Evolutionary conservation across 202 grass and related monocot species (phyloP), one percentile per base, ranked within the genome.

Genomic region (Hordeum pubiflorum): DNA sequence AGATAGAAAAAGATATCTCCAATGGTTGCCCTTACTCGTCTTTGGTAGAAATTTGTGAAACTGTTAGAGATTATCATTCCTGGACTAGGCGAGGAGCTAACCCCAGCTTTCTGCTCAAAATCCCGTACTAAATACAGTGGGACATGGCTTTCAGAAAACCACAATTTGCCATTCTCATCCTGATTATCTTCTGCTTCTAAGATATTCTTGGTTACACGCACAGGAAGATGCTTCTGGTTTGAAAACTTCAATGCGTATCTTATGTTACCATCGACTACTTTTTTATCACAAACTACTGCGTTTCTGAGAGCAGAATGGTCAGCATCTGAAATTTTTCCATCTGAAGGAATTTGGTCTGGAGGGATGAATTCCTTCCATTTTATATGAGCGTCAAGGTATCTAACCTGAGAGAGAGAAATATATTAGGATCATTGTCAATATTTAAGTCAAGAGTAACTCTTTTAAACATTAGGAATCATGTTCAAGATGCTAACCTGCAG

Each of bases 61-160:
- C 58, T 78, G 77, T 65, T 88, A 61, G 79, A 74, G 38, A 27
- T 34, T 77, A 36, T 79, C 40, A 76, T 72, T 50, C 54, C 74
- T 78, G 63, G 65, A 86, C 63, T 63, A 82, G 71, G 24, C 77
- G 71, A 86, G 57, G 73, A 64, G 84, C 63, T 86, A 72, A 14
- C 27, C 41, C 57, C 70, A 79, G 79, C 24, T 79, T 83, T 88
- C 87, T 87, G 90, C 80, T 99, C 96, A 73, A 91, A 99, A 66
- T 89, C 85, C 74, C 91, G 91, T 58, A 96, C 55, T 82, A 95
- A 89, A 72, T 84, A 93, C 76, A 99, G 81, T 64, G 96, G 96
- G 74, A 99, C 78, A 86, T 99, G 86, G 81, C 69, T 95, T 80
- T 96, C 96, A 44, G 86, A 91, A 87, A 99, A 99, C 96, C 96